Evolutionary conservation across 2,329 filamentous ascomycete genomes (phyloP).

Genomic region (Ophiostoma quercus): DNA sequence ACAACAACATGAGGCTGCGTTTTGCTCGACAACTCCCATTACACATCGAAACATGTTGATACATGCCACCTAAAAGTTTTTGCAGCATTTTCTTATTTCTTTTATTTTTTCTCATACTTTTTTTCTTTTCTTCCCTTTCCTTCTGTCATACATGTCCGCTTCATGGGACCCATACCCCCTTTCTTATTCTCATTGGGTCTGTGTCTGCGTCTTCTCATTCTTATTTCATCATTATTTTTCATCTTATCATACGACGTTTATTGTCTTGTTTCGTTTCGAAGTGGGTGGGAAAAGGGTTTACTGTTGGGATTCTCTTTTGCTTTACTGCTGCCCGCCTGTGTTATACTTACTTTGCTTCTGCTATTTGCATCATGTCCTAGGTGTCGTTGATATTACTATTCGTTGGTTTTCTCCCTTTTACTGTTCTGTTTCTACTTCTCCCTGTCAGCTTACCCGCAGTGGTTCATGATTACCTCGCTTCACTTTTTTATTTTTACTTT

Average conservation of each 20-base stretch:
- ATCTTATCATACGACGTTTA: slow-evolving; percentile 4
- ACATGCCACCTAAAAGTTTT: slow-evolving; percentile 16
- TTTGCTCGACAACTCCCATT: background rate
- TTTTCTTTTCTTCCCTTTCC: background rate
- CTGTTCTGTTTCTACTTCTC: background rate
- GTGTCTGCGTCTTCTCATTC: slow-evolving; percentile 14
- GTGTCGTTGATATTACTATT: slow-evolving; percentile 13
- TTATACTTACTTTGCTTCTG: background rate
- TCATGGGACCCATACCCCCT: slow-evolving; percentile 14
- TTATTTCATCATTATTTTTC: slow-evolving; percentile 5
- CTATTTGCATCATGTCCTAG: slow-evolving; percentile 12
- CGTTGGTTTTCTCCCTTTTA: background rate
- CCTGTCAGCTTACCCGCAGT: background rate
- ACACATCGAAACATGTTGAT: slow-evolving; percentile 9
- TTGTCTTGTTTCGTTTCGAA: slow-evolving; percentile 1
- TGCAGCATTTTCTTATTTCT: slow-evolving; percentile 11
- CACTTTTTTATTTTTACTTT: background rate
- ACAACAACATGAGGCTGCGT: background rate
- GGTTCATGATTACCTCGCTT: slow-evolving; percentile 8
- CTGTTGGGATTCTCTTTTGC: slow-evolving; percentile 15
- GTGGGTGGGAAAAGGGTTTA: slow-evolving; percentile 16
- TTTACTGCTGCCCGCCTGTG: slow-evolving; percentile 2
- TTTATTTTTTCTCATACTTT: background rate
- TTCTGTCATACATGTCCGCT: background rate
- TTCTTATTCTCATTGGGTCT: slow-evolving; percentile 5